A percentile compares a stretch with the other conserved stretches of the same genome.
These are phyloP conservation scores for Monilinia vaccinii-corymbosi DNA, from an alignment of 2,329 filamentous ascomycete species.

Conservation along the genomic window DNA sequence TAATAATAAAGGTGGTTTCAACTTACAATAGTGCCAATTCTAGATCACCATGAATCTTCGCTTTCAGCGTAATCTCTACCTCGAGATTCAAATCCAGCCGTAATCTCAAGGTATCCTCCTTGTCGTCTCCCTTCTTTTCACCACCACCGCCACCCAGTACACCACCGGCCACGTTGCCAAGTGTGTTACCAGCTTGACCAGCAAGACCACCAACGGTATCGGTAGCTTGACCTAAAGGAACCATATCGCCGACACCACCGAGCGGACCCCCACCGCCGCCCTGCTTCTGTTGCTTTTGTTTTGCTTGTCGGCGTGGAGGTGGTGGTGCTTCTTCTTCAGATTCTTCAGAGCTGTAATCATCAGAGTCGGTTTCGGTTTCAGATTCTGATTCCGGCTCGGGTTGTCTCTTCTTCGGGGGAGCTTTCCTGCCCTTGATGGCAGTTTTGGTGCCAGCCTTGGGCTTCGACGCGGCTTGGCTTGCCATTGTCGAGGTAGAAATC, in stretches of 20 bases:
- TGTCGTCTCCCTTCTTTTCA: constrained; percentile 22
- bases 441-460: constrained; percentile 5
- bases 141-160: neutral
- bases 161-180: constrained; percentile 3
- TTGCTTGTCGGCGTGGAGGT: constrained; percentile 3
- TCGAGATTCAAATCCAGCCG: constrained; percentile 68
- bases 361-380: constrained; percentile 1
- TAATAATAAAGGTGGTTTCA: neutral
- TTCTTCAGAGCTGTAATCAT: constrained; percentile 5
- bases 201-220: constrained; percentile 5
- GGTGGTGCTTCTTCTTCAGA: constrained; percentile 6
- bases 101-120: constrained; percentile 51
- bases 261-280: constrained; percentile 4
- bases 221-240: constrained; percentile 4
- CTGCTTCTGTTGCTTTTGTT: constrained; percentile 5
- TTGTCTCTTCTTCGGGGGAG: constrained; percentile 1
- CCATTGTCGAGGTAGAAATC: neutral
- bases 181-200: constrained; percentile 3
- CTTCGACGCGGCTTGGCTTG: constrained; percentile 3
- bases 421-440: constrained; percentile 3
- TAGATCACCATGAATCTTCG: constrained; percentile 72
- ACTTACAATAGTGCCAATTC: constrained; percentile 43
- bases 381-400: constrained; percentile 2
- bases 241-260: constrained; percentile 8
- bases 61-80: constrained; percentile 71